Evolutionary conservation across 2,329 filamentous ascomycete genomes (phyloP), one percentile per base, ranked within the genome.

Genomic region (Pseudogymnoascus sp.): DNA sequence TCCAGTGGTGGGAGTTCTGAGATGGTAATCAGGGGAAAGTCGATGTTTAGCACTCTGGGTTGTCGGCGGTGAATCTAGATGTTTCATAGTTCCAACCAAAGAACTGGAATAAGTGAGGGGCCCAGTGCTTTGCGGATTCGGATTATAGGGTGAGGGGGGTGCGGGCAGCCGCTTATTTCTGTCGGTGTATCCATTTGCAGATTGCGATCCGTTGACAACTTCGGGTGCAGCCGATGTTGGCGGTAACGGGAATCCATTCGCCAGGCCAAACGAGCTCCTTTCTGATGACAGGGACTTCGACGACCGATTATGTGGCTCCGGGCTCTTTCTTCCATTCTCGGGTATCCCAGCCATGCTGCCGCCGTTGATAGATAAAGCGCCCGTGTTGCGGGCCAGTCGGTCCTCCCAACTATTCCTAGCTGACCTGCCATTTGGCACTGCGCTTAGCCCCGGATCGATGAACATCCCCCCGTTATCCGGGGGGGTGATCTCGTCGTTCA

Each of bases 341-440:
- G 58, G 10, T 15, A 60, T 35, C 21, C 65, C 67, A 62, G 67
- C 69, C 38, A 59, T 60, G 7, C 58, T 60, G 7, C 58, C 65
- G 9, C 65, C 69, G 62, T 68, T 70, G 10, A 69, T 63, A 6
- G 70, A 71, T 15, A 67, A 57, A 35, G 64, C 62, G 61, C 69
- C 70, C 3, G 65, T 67, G 61, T 69, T 71, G 15, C 63, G 63
- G 12, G 67, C 69, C 34, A 66, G 66, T 45, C 63, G 66, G 41
- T 68, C 63, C 39, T 71, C 69, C 68, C 67, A 70, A 57, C 68
- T 74, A 63, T 75, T 78, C 37, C 71, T 72, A 57, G 74, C 75
- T 61, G 77, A 74, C 66, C 76, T 77, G 64, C 79, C 82, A 69
- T 85, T 84, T 65, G 80, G 78, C 68, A 82, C 68, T 35, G 82